Base-by-base conservation (phyloP, 495 filamentous ascomycete species). In the Aspergillus saccharolyticus region DNA sequence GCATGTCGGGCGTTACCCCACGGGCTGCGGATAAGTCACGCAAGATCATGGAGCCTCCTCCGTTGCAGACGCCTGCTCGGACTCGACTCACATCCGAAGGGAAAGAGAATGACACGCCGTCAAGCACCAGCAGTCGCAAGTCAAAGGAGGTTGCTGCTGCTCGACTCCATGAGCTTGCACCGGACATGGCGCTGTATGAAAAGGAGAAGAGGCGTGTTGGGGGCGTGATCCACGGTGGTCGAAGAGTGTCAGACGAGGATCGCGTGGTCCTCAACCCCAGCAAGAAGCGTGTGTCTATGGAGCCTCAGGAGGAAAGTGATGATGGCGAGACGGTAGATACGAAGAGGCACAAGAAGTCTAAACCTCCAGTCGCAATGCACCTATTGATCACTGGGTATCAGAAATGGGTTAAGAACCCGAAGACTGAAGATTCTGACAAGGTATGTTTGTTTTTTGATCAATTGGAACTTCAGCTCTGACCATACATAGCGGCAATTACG, bases 151-250 rank as follows among this genome's bases (percentile, higher is more conserved):
- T 85, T 57, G 94, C 95, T 30, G 73, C 86, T 3, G 85, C 86
- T 4, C 85, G 80, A 52, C 73, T 97, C 3, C 90, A 94, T 52
- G 80, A 84, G 20, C 71, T 89, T 21, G 91, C 89, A 10, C 80
- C 84, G 0, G 94, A 97, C 69, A 89, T 97, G 60, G 86, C 85
- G 8, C 74, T 92, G 51, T 97, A 91, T 66, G 88, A 99, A 68
- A 97, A 96, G 65, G 94, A 99, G 70, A 90, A 78, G 76, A 96
- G 94, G 75, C 83, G 84, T 19, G 87, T 89, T 43, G 91, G 91
- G n/a, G 85, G 87, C 39, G 82, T 91, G 2, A 87, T 89, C 63
- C 88, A 91, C 52, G 91, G 90, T 24, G 83, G 85, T 10, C 69
- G 80, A 57, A 74, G 78, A n/a, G 77, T 77, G 28, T 79, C 70